Percentiles rank a stretch among this genome's conserved stretches.
phyloP scores from a whole-genome alignment of 306 rosid genomes.

The Trifolium fragiferum region DNA sequence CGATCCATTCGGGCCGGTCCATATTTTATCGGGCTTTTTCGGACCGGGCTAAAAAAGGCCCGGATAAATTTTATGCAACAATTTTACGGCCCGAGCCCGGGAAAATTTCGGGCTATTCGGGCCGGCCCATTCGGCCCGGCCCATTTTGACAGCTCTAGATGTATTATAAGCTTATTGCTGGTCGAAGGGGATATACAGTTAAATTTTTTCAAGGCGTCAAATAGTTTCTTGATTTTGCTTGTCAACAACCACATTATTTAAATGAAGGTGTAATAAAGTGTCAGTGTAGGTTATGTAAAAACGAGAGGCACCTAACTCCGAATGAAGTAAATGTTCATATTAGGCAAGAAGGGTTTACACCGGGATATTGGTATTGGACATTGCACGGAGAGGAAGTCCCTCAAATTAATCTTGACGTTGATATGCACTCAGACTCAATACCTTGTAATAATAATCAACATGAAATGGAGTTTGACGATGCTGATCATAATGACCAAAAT shows the following conservation, averaged over 20 bases:
- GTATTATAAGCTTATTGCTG: constrained; percentile 14
- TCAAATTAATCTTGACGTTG: neutral
- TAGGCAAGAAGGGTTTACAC: constrained; percentile 15
- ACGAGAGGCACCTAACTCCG: neutral
- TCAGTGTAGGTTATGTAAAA: constrained; percentile 25
- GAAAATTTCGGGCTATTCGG: too few species aligned
- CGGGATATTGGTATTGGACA: constrained; percentile 19
- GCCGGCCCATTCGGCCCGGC: too few species aligned
- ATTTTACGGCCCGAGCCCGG: too few species aligned
- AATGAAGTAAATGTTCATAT: constrained; percentile 23
- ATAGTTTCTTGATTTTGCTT: constrained; percentile 30
- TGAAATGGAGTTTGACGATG: neutral
- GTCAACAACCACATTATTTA: neutral
- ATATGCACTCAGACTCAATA: neutral
- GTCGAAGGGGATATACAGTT: constrained; percentile 4
- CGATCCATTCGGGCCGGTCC: too few species aligned
- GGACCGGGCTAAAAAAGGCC: too few species aligned
- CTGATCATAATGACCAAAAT: neutral
- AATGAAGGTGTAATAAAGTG: constrained; percentile 20
- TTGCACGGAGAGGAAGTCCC: constrained; percentile 16
- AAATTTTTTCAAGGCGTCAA: constrained; percentile 1
- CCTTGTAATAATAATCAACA: neutral
- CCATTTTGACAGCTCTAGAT: too few species aligned
- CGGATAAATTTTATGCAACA: too few species aligned
- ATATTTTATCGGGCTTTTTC: too few species aligned